These are phyloP conservation scores for Ziziphus jujuba DNA, from an alignment of 306 rosid genomes.

Conservation along the genomic window DNA sequence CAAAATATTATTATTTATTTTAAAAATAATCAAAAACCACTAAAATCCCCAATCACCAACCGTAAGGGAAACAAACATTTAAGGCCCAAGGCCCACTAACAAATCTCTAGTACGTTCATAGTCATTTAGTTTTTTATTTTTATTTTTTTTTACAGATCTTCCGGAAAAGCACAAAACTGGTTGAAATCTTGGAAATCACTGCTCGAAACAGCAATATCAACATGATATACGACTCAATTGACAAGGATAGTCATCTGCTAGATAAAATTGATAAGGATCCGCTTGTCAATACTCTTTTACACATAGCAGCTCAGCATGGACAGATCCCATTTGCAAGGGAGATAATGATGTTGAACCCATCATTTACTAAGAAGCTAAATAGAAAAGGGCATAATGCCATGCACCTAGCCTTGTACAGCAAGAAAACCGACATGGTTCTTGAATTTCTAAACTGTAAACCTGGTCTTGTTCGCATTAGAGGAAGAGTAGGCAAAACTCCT, in stretches of 20 bases:
- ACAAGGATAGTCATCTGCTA: background rate
- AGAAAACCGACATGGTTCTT: background rate
- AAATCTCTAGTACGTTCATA: no score
- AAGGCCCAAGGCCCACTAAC: no score
- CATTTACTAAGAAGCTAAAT: background rate
- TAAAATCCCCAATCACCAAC: no score
- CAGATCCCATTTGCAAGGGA: background rate
- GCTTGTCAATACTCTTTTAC: conserved; percentile 11
- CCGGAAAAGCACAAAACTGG: no score
- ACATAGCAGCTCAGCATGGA: conserved; percentile 2
- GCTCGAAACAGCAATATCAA: background rate
- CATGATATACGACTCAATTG: background rate
- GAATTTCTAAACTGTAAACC: background rate
- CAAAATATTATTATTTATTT: no score
- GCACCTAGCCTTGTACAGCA: background rate
- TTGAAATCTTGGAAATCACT: background rate
- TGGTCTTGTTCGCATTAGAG: background rate
- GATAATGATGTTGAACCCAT: conserved; percentile 11
- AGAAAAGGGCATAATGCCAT: conserved; percentile 2
- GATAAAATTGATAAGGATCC: background rate
- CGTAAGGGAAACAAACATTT: no score
- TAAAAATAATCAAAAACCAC: no score
- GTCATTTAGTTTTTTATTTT: no score
- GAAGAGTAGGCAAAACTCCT: conserved; percentile 12
- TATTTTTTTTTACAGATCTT: no score